Conservation (phyloP, 2,329 filamentous ascomycete genomes). For the Aureobasidium melanogenum region DNA sequence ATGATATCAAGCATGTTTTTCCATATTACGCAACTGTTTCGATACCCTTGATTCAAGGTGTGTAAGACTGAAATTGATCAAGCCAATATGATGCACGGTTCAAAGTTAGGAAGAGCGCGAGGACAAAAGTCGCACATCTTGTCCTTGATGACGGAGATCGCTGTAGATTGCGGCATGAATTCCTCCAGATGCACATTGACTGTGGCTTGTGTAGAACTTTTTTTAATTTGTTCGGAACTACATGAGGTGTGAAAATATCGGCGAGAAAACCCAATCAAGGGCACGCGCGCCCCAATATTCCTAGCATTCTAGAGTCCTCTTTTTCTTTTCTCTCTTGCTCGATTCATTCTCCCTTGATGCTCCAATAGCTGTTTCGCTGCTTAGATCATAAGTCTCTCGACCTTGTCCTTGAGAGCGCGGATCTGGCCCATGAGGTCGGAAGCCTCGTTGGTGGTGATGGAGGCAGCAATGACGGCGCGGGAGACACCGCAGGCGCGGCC, state of each 20-base stretch:
- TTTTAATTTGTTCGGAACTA: not conserved
- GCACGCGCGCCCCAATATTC: not conserved
- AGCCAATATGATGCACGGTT: not conserved
- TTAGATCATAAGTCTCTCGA: constrained; percentile 88
- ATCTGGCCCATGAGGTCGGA: constrained; percentile 84
- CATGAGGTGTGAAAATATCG: not conserved
- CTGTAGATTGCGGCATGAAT: not conserved
- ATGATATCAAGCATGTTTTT: not conserved
- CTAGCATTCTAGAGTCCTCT: not conserved
- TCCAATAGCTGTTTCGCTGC: not conserved
- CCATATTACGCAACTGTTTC: not conserved
- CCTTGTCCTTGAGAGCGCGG: constrained; percentile 82
- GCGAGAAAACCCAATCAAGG: constrained; percentile 4
- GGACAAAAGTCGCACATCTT: not conserved
- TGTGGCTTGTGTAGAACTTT: not conserved
- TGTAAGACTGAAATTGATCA: not conserved
- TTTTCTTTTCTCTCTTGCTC: not conserved
- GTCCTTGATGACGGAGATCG: not conserved
- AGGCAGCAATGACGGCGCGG: constrained; percentile 75
- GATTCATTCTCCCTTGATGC: too few relatives aligned
- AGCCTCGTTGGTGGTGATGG: constrained; percentile 86
- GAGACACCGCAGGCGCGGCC: constrained; percentile 85
- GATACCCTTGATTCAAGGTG: not conserved
- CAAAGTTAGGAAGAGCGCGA: not conserved
- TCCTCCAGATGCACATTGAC: not conserved